Evolutionary conservation across 495 filamentous ascomycete species (phyloP).

Genomic region (Penicillium ochrochloron): DNA sequence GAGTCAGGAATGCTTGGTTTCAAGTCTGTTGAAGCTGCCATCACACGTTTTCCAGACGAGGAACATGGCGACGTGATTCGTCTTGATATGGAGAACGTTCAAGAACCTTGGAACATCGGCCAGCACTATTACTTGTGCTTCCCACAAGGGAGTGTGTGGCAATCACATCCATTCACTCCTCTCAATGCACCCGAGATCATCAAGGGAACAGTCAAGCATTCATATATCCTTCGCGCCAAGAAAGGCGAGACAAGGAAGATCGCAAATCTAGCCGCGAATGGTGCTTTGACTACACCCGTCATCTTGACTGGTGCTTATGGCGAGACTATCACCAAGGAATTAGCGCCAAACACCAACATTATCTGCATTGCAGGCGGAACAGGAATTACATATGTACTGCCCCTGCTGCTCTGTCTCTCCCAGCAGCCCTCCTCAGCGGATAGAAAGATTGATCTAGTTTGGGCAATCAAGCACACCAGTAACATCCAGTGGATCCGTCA

Average conservation of each 20-base stretch:
- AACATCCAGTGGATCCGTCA: conserved; percentile 60
- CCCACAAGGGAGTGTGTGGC: conserved; percentile 61
- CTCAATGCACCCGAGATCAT: conserved; percentile 47
- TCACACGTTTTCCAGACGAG: conserved; percentile 52
- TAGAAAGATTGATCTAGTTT: conserved; percentile 60
- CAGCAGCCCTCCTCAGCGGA: conserved; percentile 32
- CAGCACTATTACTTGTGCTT: conserved; percentile 73
- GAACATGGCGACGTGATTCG: conserved; percentile 58
- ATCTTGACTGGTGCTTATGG: conserved; percentile 66
- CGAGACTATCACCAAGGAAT: conserved; percentile 45
- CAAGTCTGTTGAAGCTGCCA: conserved; percentile 50
- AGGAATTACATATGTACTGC: conserved; percentile 65
- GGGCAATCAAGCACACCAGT: conserved; percentile 59
- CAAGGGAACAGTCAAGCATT: conserved; percentile 49
- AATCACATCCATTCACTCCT: conserved; percentile 71
- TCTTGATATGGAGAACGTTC: conserved; percentile 59
- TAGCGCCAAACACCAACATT: conserved; percentile 54
- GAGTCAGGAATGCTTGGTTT: conserved; percentile 41
- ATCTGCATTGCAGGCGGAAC: conserved; percentile 68
- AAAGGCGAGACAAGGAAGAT: conserved; percentile 63
- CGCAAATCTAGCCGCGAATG: conserved; percentile 43
- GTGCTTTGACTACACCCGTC: conserved; percentile 46
- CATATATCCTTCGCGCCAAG: conserved; percentile 65
- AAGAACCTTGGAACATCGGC: conserved; percentile 61
- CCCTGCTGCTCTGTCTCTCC: conserved; percentile 52